These are phyloP conservation scores for Monilinia fructicola DNA, from an alignment of 2,329 filamentous ascomycete genomes.

Conservation along the genomic window DNA sequence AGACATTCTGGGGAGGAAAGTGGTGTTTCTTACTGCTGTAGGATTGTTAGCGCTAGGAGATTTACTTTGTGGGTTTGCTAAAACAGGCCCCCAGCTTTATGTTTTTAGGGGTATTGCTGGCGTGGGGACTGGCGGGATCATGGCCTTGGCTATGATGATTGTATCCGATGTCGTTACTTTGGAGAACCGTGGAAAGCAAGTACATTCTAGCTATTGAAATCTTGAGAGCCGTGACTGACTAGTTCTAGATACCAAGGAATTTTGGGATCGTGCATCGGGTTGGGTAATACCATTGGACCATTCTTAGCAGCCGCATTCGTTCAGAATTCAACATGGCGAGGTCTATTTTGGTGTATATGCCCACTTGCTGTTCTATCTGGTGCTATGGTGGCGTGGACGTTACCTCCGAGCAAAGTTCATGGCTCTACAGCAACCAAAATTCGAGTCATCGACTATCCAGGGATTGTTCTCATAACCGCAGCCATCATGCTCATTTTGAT, in stretches of 20 bases:
- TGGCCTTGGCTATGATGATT: slow-evolving; percentile 60
- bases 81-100: slow-evolving; percentile 58
- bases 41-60: slow-evolving; percentile 55
- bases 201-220: not conserved
- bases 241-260: slow-evolving; percentile 45
- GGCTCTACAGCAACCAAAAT: slow-evolving; percentile 49
- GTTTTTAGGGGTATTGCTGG: slow-evolving; percentile 60
- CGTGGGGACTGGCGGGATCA: slow-evolving; percentile 61
- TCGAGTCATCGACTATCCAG: slow-evolving; percentile 58
- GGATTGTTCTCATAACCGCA: slow-evolving; percentile 53
- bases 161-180: slow-evolving; percentile 60
- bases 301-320: slow-evolving; percentile 47
- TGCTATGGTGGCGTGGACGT: slow-evolving; percentile 47
- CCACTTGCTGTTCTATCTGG: slow-evolving; percentile 51
- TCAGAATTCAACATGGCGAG: slow-evolving; percentile 45
- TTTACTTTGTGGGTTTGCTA: slow-evolving; percentile 57
- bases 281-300: slow-evolving; percentile 47
- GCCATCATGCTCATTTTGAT: slow-evolving; percentile 62
- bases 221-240: not conserved
- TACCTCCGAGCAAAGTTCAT: slow-evolving; percentile 54
- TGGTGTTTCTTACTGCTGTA: slow-evolving; percentile 55
- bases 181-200: slow-evolving; percentile 56
- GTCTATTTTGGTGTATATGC: slow-evolving; percentile 51
- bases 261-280: slow-evolving; percentile 44
- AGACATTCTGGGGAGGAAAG: slow-evolving; percentile 61